A percentile compares a stretch with the other conserved stretches of the same genome.
Conservation (phyloP, 441 rosid species). For the Populus hybrid region DNA sequence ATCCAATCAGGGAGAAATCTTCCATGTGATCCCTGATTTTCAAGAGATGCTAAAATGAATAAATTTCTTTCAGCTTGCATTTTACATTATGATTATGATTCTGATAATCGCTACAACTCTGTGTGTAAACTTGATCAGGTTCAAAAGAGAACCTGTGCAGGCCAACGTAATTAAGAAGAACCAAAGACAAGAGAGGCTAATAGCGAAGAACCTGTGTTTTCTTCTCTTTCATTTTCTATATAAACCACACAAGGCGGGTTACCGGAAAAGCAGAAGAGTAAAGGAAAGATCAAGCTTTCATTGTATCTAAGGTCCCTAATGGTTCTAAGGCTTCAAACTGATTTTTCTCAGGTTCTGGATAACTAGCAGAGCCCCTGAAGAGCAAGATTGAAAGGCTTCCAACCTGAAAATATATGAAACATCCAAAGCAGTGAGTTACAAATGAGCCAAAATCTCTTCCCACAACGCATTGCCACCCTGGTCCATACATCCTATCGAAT, state of each 20-base stretch:
- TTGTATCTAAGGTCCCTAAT: not conserved
- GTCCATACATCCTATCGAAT: conserved; percentile 42
- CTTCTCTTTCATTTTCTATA: not conserved
- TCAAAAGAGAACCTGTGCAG: not conserved
- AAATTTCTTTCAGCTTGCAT: too few relatives aligned
- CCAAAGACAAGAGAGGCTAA: not conserved
- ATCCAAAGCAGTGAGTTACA: conserved; percentile 43
- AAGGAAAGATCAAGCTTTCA: not conserved
- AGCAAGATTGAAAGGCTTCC: conserved; percentile 36
- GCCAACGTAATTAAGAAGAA: not conserved
- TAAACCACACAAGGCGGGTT: not conserved
- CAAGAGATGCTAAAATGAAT: not conserved
- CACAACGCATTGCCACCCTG: conserved; percentile 52
- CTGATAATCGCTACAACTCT: too few relatives aligned
- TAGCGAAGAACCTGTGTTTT: not conserved
- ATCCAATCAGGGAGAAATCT: not conserved
- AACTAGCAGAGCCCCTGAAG: conserved; percentile 17
- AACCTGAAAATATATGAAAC: conserved; percentile 43
- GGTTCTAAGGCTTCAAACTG: not conserved
- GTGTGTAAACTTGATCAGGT: not conserved
- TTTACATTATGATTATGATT: too few relatives aligned
- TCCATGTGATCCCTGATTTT: not conserved
- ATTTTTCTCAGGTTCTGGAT: not conserved
- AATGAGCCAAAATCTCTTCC: conserved; percentile 44
- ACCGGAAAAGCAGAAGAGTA: not conserved